Evolutionary conservation across 768 basidiomycete genomes (phyloP).

Genomic region (Pisolithus marmoratus): DNA sequence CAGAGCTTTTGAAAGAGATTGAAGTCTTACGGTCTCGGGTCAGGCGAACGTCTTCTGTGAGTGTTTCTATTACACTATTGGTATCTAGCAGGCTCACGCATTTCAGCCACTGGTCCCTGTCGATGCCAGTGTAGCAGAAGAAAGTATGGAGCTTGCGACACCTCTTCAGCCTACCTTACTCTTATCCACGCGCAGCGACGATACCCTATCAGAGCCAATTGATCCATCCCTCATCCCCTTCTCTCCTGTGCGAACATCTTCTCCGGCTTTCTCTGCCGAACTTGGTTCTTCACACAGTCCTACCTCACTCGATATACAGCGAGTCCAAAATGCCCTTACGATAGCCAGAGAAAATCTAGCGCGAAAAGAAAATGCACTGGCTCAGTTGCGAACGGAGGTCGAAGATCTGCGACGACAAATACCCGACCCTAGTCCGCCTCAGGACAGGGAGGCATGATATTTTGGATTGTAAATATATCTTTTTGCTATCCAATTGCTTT

Average conservation of each 20-base stretch:
- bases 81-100: neutral
- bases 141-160: slow-evolving; percentile 49
- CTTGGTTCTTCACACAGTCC: too few species aligned
- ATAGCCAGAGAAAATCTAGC: slow-evolving; percentile 15
- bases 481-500: neutral
- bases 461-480: neutral
- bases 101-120: slow-evolving; percentile 10
- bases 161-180: slow-evolving; percentile 38
- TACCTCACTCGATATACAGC: too few species aligned
- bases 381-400: slow-evolving; percentile 14
- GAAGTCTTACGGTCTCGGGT: too few species aligned
- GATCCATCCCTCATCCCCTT: slow-evolving; percentile 12
- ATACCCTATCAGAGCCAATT: neutral
- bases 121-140: too few species aligned
- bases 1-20: too few species aligned
- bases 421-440: too few species aligned
- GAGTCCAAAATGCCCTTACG: too few species aligned
- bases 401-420: too few species aligned
- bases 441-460: too few species aligned
- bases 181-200: slow-evolving; percentile 1
- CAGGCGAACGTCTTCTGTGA: slow-evolving; percentile 1
- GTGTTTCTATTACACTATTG: slow-evolving; percentile 1
- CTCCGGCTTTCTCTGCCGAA: slow-evolving; percentile 13
- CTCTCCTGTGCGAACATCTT: slow-evolving; percentile 16
- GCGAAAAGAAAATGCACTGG: slow-evolving; percentile 18